phyloP scores from a whole-genome alignment of 306 rosid genomes.

The Fragaria iinumae region DNA sequence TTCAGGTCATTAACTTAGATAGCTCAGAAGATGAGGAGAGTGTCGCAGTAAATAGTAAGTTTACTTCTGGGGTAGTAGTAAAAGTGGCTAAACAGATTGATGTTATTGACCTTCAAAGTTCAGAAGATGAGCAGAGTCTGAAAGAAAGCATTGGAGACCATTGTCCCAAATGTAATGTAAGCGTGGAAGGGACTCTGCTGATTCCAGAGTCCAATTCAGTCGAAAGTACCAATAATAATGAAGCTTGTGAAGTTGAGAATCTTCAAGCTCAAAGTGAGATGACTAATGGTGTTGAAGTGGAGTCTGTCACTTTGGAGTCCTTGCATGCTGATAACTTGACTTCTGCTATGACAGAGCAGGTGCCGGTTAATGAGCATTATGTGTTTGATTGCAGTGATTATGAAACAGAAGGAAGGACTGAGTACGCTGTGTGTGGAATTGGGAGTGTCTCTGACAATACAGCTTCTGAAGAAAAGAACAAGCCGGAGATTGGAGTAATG shows the following conservation, averaged over 20 bases:
- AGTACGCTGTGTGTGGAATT: neutral
- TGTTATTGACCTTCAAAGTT: slow-evolving; percentile 7
- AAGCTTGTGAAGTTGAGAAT: neutral
- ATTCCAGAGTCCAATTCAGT: neutral
- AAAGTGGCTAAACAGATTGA: neutral
- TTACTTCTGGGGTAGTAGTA: neutral
- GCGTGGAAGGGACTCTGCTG: neutral
- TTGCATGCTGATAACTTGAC: slow-evolving; percentile 49
- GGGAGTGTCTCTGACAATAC: neutral
- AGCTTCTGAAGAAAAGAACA: neutral
- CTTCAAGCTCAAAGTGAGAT: neutral
- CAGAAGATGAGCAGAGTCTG: neutral
- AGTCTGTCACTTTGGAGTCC: slow-evolving; percentile 8
- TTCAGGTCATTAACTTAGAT: neutral
- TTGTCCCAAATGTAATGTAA: neutral
- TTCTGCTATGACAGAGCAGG: slow-evolving; percentile 20
- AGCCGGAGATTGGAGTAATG: neutral
- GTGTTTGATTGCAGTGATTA: slow-evolving; percentile 22
- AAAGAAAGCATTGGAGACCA: neutral
- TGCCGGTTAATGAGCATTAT: slow-evolving; percentile 18
- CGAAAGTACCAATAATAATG: neutral
- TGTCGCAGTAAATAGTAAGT: neutral
- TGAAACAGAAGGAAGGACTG: slow-evolving; percentile 17
- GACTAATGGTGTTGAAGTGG: neutral
- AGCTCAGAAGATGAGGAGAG: neutral